Evolutionary conservation across 1,139 yeast genomes (phyloP).

Genomic region (Nakaseomyces sp.): DNA sequence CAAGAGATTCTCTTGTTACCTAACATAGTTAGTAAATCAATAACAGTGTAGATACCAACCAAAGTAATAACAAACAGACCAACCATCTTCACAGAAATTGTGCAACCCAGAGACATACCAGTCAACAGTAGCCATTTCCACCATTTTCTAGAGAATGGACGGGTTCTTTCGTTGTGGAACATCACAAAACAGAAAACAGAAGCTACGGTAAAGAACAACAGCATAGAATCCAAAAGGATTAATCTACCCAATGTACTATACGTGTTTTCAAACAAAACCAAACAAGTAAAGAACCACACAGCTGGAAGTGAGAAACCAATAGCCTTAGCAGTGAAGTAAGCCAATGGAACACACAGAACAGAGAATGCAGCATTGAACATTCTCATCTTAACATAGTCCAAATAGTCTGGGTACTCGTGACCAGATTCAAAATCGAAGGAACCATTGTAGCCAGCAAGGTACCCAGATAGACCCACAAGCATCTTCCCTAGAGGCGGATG

Average conservation of each 20-base stretch:
- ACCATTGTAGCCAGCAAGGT: conserved; percentile 89
- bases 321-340: conserved; percentile 84
- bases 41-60: conserved; percentile 68
- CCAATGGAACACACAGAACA: conserved; percentile 83
- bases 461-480: conserved; percentile 93
- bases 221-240: conserved; percentile 92
- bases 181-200: conserved; percentile 70
- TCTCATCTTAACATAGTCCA: conserved; percentile 88
- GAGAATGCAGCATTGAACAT: conserved; percentile 86
- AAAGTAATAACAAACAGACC: conserved; percentile 68
- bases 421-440: conserved; percentile 94
- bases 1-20: conserved; percentile 48
- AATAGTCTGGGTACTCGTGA: conserved; percentile 69
- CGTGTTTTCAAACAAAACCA: conserved; percentile 81
- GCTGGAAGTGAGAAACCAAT: conserved; percentile 72
- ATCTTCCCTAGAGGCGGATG: conserved; percentile 98
- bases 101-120: conserved; percentile 66
- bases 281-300: conserved; percentile 80
- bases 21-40: conserved; percentile 61
- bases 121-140: conserved; percentile 83
- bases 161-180: conserved; percentile 65
- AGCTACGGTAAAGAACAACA: conserved; percentile 81
- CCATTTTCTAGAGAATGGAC: conserved; percentile 74
- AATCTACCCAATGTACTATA: conserved; percentile 87
- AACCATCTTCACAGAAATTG: conserved; percentile 77